Evolutionary conservation across 208 protist genomes (phyloP), one percentile per base, ranked within the genome.

Genomic region (Crithidia sp.): DNA sequence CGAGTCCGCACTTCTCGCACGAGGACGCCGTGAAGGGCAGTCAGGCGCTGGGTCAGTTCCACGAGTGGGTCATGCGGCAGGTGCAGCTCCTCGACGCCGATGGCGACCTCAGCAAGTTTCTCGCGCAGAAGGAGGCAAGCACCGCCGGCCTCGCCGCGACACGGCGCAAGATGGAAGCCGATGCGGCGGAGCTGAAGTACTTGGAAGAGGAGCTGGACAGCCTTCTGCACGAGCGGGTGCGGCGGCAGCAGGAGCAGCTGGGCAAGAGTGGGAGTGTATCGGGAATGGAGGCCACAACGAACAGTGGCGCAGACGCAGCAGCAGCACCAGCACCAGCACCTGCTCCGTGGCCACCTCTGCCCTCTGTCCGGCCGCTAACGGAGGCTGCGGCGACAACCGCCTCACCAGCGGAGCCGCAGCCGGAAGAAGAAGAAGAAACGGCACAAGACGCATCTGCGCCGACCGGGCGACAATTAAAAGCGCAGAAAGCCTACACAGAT

Each of bases 21-120:
- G 76, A 82, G 37, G 86, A 88, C 19, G 86, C 83, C 2, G 62
- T 81, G 19, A 84, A 84, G 57, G 89, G 84, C 39, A 94, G 89
- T 54, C 68, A 72, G 36, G 83, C 84, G 0, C 72, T 94, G 45
- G 84, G 65, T 2, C 70, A 85, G 49, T 57, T 94, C 49, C 85
- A 91, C 13, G 68, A 86, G 53, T 91, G 86, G 89, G 70, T 90
- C 37, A 62, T 90, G 36, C 75, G 76, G 44, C 79, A 89, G 65
- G 49, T 85, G 9, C 80, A 88, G 62, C 77, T 87, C 57, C 43
- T 54, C 12, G 65, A 76, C 45, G 82, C 79, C 17, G 55, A 64
- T 19, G 39, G 28, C 43, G 56, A 67, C 36, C 53, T 83, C n/a
- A 36, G 52, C 13, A 40, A 56, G 47, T 65, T 84, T 16, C 36